Percentiles rank a stretch among this genome's conserved stretches.
Evolutionary conservation across 2,329 filamentous ascomycete species (phyloP).

Genomic region (Neocucurbitaria cava): DNA sequence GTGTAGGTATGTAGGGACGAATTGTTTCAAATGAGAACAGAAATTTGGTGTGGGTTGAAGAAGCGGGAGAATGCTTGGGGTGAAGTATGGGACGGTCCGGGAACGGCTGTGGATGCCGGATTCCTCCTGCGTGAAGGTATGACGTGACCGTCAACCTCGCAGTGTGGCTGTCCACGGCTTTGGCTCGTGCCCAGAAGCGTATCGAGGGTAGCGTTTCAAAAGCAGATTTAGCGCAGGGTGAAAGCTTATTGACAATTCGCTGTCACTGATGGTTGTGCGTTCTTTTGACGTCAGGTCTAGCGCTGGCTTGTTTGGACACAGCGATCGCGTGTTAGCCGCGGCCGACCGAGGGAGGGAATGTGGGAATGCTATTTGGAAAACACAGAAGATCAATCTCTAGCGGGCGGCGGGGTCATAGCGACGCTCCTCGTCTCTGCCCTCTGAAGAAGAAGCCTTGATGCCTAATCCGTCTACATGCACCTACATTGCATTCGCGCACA

Average conservation of each 20-base stretch:
- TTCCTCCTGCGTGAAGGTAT: background rate
- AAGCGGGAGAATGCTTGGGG: background rate
- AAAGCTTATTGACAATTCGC: background rate
- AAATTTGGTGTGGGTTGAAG: background rate
- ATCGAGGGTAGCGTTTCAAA: background rate
- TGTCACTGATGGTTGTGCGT: background rate
- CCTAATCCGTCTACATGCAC: slow-evolving; percentile 1
- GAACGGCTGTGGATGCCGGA: background rate
- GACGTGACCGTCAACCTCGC: background rate
- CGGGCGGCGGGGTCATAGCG: slow-evolving; percentile 1
- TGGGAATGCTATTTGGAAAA: background rate
- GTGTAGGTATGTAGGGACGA: background rate
- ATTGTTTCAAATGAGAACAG: background rate
- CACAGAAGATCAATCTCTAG: background rate
- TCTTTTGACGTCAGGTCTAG: background rate
- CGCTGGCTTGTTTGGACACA: background rate
- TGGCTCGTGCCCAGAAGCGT: slow-evolving; percentile 1
- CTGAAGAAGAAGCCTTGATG: background rate
- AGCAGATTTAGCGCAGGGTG: background rate
- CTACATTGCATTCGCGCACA: background rate
- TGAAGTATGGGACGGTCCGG: background rate
- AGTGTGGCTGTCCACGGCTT: background rate
- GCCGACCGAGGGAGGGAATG: background rate
- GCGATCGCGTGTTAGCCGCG: background rate
- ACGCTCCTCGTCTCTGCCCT: background rate